Conservation (phyloP, 768 basidiomycete species). For the Mycena albidolilacea region DNA sequence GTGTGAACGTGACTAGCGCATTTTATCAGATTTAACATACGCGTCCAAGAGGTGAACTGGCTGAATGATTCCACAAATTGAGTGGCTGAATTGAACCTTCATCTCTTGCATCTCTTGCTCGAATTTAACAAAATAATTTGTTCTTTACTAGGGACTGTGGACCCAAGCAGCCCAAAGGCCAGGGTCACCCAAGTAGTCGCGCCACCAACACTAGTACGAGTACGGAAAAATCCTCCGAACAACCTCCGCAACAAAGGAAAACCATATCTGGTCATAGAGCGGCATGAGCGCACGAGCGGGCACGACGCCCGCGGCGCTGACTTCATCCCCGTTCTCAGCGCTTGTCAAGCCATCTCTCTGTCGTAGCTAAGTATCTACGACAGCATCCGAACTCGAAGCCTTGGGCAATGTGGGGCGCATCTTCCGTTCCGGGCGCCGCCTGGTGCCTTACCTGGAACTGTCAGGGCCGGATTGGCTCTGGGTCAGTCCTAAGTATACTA, state of each 20-base stretch:
- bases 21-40: too few species aligned
- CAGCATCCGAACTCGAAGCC: constrained; percentile 19
- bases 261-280: neutral
- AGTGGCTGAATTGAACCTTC: too few species aligned
- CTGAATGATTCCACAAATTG: too few species aligned
- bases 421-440: neutral
- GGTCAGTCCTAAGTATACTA: too few species aligned
- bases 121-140: too few species aligned
- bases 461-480: too few species aligned
- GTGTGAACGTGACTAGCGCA: too few species aligned
- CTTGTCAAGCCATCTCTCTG: neutral
- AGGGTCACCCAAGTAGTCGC: neutral
- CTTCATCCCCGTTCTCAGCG: constrained; percentile 32
- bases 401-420: neutral
- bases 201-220: neutral
- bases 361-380: constrained; percentile 8
- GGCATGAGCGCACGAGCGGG: neutral
- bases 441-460: too few species aligned
- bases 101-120: too few species aligned
- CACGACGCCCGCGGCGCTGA: constrained; percentile 32
- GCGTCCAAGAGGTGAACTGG: too few species aligned
- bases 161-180: too few species aligned
- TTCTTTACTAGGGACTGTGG: too few species aligned
- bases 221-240: neutral
- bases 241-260: neutral